Evolutionary conservation across 345 rosid genomes (phyloP).

Genomic region (Triadica sebifera): DNA sequence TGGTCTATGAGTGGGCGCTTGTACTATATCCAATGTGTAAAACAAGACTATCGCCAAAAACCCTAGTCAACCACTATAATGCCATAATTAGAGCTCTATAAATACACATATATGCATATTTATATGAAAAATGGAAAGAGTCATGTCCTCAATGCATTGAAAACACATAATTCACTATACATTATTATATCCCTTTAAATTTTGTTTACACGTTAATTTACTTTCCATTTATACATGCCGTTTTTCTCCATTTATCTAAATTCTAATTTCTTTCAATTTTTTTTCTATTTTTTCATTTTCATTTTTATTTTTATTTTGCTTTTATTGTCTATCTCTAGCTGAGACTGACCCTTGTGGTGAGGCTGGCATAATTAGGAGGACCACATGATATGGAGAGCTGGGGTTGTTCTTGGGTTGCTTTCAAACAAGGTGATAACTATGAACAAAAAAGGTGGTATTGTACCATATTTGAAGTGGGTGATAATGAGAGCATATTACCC

Average conservation of each 20-base stretch:
- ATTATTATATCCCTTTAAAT: neutral
- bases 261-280: neutral
- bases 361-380: slow-evolving; percentile 60
- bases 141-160: neutral
- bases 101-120: too few species aligned
- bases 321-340: too few species aligned
- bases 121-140: slow-evolving; percentile 17
- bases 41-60: slow-evolving; percentile 7
- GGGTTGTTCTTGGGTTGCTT: slow-evolving; percentile 74
- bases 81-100: neutral
- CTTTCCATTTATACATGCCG: slow-evolving; percentile 77
- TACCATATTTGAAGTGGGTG: slow-evolving; percentile 35
- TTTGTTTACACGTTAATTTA: neutral
- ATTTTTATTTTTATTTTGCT: slow-evolving; percentile 17
- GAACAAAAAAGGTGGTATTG: slow-evolving; percentile 25
- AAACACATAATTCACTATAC: neutral
- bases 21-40: slow-evolving; percentile 3
- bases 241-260: slow-evolving; percentile 33
- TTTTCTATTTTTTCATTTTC: too few species aligned
- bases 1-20: slow-evolving; percentile 3
- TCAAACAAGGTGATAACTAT: slow-evolving; percentile 55
- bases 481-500: slow-evolving; percentile 39
- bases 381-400: slow-evolving; percentile 57
- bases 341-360: neutral
- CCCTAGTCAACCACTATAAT: slow-evolving; percentile 28